Percentiles rank a stretch among this genome's conserved stretches.
Evolutionary conservation across 257 asterid genomes (phyloP).

Genomic region (Fraxinus americana): DNA sequence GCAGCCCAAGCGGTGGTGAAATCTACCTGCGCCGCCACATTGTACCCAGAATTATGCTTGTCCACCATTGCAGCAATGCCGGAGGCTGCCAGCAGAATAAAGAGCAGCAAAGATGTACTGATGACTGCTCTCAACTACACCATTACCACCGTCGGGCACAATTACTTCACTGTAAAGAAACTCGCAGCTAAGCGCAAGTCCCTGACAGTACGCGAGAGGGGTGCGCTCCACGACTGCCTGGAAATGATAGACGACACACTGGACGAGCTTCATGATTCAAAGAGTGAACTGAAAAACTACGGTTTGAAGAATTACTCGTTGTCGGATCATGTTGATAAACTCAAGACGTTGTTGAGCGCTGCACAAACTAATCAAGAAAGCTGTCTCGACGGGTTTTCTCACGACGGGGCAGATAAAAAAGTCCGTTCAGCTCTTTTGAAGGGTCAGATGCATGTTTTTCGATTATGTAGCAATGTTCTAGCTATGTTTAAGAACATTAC

Average conservation of each 20-base stretch:
- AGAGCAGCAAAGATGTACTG: conserved; percentile 54
- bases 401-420: conserved; percentile 48
- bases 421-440: conserved; percentile 35
- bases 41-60: conserved; percentile 64
- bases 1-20: conserved; percentile 46
- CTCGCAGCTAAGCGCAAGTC: conserved; percentile 22
- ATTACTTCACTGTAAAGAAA: conserved; percentile 54
- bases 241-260: conserved; percentile 58
- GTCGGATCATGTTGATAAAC: conserved; percentile 39
- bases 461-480: conserved; percentile 60
- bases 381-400: conserved; percentile 72
- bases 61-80: conserved; percentile 44
- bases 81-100: conserved; percentile 22
- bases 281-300: conserved; percentile 32
- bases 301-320: conserved; percentile 41
- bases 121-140: conserved; percentile 58
- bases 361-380: conserved; percentile 70
- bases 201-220: conserved; percentile 50
- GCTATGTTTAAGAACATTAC: conserved; percentile 55
- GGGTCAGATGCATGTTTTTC: conserved; percentile 56
- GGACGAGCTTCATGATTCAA: conserved; percentile 47
- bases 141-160: conserved; percentile 48
- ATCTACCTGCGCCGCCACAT: conserved; percentile 64
- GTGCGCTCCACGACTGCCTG: conserved; percentile 65
- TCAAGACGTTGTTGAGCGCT: conserved; percentile 51